Evolutionary conservation across 192 early-diverging fungal genomes (phyloP), one percentile per base, ranked within the genome.

Genomic region (Chytriomyces hyalinus): DNA sequence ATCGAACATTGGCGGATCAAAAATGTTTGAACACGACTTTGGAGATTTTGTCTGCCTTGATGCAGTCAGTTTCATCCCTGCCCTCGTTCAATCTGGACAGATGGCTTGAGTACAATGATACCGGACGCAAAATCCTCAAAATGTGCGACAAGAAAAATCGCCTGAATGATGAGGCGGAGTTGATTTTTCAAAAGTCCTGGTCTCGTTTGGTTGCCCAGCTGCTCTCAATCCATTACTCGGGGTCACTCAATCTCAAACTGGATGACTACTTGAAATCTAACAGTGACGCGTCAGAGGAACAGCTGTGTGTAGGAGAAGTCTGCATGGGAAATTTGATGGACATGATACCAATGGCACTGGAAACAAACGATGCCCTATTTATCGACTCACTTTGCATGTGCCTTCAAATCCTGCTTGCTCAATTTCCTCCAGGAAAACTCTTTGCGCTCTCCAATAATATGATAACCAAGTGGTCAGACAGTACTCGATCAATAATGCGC

Each of bases 211-310:
- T 83, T 13, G 20, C 81, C 7, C 22, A 64, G 44, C 13, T 83
- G 26, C 66, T 83, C 6, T 47, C 50, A 15, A 15, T 83, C 10
- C 81, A 82, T 80, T 82, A 71, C 61, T 53, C 76, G 6, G 81
- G 47, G 11, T 50, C 45, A 3, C 7, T 61, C 17, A 64, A 82
- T 65, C 11, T 82, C 44, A 76, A 68, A 17, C 9, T 82, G 17
- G 78, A 82, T 3, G 43, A 82, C 9, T 81, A 51, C 26, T 53
- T 82, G 24, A 6, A 62, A 9, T 10, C 10, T 6, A 10, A 20
- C 7, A 17, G 43, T 24, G 47, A 10, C 1, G 67, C 1, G 13
- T 15, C 3, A 11, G 74, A 67, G 36, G 22, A 48, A 44, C 28
- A 49, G 6, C 20, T 9, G n/a, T 45, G 28, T 28, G 49, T 75